Conservation (phyloP, 2,329 filamentous ascomycete species). For the Hortaea sp. region DNA sequence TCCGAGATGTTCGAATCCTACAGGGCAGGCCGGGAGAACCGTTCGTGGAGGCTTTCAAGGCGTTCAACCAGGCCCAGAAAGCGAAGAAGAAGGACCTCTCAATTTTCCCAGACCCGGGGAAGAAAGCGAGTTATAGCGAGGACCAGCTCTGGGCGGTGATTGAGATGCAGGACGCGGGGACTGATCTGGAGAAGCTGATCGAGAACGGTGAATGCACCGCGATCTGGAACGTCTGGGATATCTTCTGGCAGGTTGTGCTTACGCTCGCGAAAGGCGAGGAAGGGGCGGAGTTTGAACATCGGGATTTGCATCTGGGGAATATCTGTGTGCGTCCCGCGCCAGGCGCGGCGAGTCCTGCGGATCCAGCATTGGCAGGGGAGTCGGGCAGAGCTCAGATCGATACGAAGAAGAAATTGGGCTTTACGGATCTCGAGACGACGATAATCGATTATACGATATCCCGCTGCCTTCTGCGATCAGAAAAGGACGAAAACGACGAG, state of each 20-base stretch:
- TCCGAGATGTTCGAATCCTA: constrained; percentile 48
- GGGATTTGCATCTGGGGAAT: constrained; percentile 58
- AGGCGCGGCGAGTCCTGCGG: background rate
- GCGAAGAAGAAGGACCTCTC: constrained; percentile 31
- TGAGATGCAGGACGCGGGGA: constrained; percentile 57
- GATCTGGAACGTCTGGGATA: constrained; percentile 46
- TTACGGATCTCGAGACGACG: constrained; percentile 50
- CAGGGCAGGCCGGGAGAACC: constrained; percentile 44
- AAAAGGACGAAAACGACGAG: background rate
- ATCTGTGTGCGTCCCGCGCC: constrained; percentile 41
- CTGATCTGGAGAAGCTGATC: constrained; percentile 39
- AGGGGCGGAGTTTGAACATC: constrained; percentile 52
- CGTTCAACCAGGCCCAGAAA: constrained; percentile 34
- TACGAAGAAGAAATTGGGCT: constrained; percentile 33
- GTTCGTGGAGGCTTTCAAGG: constrained; percentile 39
- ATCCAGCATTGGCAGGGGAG: background rate
- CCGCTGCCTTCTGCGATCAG: constrained; percentile 42
- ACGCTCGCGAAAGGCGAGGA: constrained; percentile 52
- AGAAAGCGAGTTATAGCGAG: constrained; percentile 42
- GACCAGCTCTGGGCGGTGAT: constrained; percentile 53
- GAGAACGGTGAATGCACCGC: constrained; percentile 25
- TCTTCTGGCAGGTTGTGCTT: constrained; percentile 58
- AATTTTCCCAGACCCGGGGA: constrained; percentile 47
- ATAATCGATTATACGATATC: constrained; percentile 61
- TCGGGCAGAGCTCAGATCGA: constrained; percentile 11